phyloP scores from a whole-genome alignment of 1,139 yeast species.

The Yamadazyma blattariae region DNA sequence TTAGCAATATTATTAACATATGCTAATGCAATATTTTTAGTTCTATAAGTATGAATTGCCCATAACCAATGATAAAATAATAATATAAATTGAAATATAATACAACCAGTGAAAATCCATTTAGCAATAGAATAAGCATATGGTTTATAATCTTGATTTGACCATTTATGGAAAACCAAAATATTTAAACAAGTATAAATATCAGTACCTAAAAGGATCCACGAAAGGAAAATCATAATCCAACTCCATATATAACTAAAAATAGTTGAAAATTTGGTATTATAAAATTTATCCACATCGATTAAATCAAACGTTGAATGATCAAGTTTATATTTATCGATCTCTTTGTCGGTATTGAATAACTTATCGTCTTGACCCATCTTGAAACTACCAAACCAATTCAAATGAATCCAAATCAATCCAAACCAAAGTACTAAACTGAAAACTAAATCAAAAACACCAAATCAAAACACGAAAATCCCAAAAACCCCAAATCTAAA shows the following conservation, averaged over 20 bases:
- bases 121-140: slow-evolving; percentile 57
- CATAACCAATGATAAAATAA: slow-evolving; percentile 56
- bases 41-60: slow-evolving; percentile 57
- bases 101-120: slow-evolving; percentile 85
- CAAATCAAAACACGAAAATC: no score
- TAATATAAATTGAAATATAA: slow-evolving; percentile 66
- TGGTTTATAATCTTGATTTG: slow-evolving; percentile 54
- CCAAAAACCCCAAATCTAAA: no score
- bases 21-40: slow-evolving; percentile 65
- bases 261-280: slow-evolving; percentile 51
- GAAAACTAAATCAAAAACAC: no score
- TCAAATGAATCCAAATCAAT: no score
- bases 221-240: slow-evolving; percentile 49
- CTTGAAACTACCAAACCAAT: no score
- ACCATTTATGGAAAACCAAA: slow-evolving; percentile 76
- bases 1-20: slow-evolving; percentile 70
- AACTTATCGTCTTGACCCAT: slow-evolving; percentile 5
- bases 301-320: slow-evolving; percentile 43
- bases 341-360: slow-evolving; percentile 22
- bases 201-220: slow-evolving; percentile 67
- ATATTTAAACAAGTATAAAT: slow-evolving; percentile 77
- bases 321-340: slow-evolving; percentile 34
- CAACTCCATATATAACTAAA: slow-evolving; percentile 52
- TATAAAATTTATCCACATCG: slow-evolving; percentile 48
- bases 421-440: no score